Evolutionary conservation across 148 eudicot species (phyloP), one percentile per base, ranked within the genome.

Genomic region (Heliamphora exappendiculata): DNA sequence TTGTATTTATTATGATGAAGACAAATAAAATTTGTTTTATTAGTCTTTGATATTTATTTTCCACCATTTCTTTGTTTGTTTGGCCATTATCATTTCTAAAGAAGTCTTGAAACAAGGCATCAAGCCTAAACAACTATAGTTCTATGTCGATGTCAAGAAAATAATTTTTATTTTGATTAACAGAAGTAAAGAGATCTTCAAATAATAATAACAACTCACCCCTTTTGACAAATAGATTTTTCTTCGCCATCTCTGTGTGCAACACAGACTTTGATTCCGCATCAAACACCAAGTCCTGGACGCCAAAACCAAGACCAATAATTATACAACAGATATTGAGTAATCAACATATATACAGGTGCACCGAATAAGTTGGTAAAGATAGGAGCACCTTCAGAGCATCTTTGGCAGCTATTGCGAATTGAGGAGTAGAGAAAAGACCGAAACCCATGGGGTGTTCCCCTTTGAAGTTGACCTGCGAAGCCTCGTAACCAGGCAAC

Each of bases 161-260:
- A n/a, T n/a, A n/a, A n/a, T n/a, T n/a, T n/a, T n/a, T n/a, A n/a
- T n/a, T n/a, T n/a, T n/a, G n/a, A n/a, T n/a, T n/a, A n/a, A n/a
- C n/a, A n/a, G n/a, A 74, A 60, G 54, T 28, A 26, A 29, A 44
- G 39, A 44, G 17, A 34, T 33, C 67, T 28, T 42, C 17, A 42
- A 44, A 17, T 4, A 74, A 20, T 53, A 36, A 54, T 0, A 14
- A 73, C 42, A 33, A 74, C 89, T 72, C 68, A 94, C 98, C 98
- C 84, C 98, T 84, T 80, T 95, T 95, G 37, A 95, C 83, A 76
- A 95, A 95, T 20, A 95, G 92, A 76, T 95, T 95, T 70, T 95
- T 95, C 90, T 94, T 94, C 1, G 98, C 98, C 98, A 95, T 95
- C 87, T 95, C 98, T 1, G 91, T 88, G 81, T 91, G 98, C 86